phyloP scores from a whole-genome alignment of 129 eudicot genomes.

The Dittrichia graveolens region DNA sequence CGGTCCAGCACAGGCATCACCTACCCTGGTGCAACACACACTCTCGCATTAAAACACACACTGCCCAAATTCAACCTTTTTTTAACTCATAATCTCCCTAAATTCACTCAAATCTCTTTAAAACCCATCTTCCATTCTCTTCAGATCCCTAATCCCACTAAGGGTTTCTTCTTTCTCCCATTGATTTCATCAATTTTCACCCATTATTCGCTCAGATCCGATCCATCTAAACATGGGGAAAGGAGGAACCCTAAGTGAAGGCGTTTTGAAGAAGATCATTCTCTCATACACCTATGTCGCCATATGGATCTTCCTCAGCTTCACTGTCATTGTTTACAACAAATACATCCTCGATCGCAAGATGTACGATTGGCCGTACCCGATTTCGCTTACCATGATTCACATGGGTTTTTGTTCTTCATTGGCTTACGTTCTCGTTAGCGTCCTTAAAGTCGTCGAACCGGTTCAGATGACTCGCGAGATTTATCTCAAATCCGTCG shows the following conservation, averaged over 20 bases:
- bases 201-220: slow-evolving; percentile 20
- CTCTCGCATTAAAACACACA: slow-evolving; percentile 25
- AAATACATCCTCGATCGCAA: slow-evolving; percentile 74
- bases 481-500: slow-evolving; percentile 60
- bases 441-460: slow-evolving; percentile 54
- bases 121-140: slow-evolving; percentile 24
- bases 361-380: slow-evolving; percentile 76
- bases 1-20: slow-evolving; percentile 10
- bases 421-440: slow-evolving; percentile 59
- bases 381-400: slow-evolving; percentile 77
- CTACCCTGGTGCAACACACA: slow-evolving; percentile 20
- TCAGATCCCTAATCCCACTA: slow-evolving; percentile 30
- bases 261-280: slow-evolving; percentile 57
- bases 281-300: slow-evolving; percentile 69
- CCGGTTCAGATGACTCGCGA: slow-evolving; percentile 74
- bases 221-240: slow-evolving; percentile 46
- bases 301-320: slow-evolving; percentile 72
- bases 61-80: slow-evolving; percentile 14
- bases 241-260: slow-evolving; percentile 67
- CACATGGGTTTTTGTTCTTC: slow-evolving; percentile 76
- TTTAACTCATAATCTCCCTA: not conserved
- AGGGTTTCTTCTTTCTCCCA: slow-evolving; percentile 2
- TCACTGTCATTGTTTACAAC: slow-evolving; percentile 81
- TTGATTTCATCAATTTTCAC: slow-evolving; percentile 3
- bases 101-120: slow-evolving; percentile 21